Evolutionary conservation across 768 basidiomycete genomes (phyloP), one percentile per base, ranked within the genome.

Genomic region (Auriscalpium orientale): DNA sequence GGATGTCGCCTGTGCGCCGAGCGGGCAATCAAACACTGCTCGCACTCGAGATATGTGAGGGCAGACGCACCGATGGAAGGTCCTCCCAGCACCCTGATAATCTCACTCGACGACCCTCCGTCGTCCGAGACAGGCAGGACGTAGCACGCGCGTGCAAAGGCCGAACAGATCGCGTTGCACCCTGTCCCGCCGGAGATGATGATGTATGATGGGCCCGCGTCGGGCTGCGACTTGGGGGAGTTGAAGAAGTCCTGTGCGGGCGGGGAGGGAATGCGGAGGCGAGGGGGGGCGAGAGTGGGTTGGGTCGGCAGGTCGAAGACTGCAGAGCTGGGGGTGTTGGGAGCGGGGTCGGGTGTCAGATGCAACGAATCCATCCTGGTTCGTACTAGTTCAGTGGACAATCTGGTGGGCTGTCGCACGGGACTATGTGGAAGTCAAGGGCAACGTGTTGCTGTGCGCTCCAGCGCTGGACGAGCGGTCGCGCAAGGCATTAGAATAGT

Each of bases 111-210:
- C 3, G 91, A 93, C 46, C 95, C 95, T 1, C 95, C 95, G 68
- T 98, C 93, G 66, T 98, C 95, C 7, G 92, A 95, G 35, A 98
- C 91, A 6, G 95, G 95, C 36, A 98, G 76, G 22, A 94, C 85
- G 65, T 94, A 92, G 65, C 83, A 86, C 21, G 89, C 84, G 58
- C 76, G 70, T 3, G 77, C 79, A 66, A 98, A 97, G 3, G 92
- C 91, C 43, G 87, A 75, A 62, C 91, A 93, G 61, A 98, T 88
- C 20, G 89, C 80, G 66, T 98, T 98, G 49, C 92, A 91, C 44
- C 94, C 94, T 36, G 93, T 93, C n/a, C 94, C 94, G 0, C 94
- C 94, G 50, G 91, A 94, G 54, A 98, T 80, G 50, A 97, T 79
- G 8, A 94, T 68, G 66, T 80, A 87, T 2, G 84, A 80, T 2